Evolutionary conservation across 1,284 basidiomycete species (phyloP).

Genomic region (Cutaneotrichosporon mucoides): DNA sequence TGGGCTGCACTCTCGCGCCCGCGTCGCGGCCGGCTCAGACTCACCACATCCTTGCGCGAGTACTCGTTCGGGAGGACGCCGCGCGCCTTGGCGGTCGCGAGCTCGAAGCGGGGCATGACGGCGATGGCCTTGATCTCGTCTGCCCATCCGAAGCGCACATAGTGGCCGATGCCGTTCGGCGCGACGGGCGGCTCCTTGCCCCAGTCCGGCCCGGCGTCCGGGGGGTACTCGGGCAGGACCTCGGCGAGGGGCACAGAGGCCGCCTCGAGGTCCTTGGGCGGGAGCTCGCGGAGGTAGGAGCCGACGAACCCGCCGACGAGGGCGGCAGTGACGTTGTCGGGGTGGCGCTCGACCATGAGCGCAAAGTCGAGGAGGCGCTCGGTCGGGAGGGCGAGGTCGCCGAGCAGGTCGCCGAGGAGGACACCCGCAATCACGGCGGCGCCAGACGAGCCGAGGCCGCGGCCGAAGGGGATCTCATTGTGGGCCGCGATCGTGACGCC

Average conservation of each 20-base stretch:
- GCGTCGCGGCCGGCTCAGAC: constrained; percentile 39
- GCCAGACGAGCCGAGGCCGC: constrained; percentile 93
- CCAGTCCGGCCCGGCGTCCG: constrained; percentile 87
- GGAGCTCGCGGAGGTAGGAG: constrained; percentile 85
- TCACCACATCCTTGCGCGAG: constrained; percentile 82
- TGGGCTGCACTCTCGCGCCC: too few species aligned
- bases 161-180: constrained; percentile 89
- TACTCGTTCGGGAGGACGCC: constrained; percentile 80
- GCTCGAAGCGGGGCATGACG: constrained; percentile 92
- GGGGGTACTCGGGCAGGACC: constrained; percentile 93
- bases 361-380: constrained; percentile 89
- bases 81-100: constrained; percentile 92
- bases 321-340: constrained; percentile 98
- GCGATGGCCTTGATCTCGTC: constrained; percentile 84
- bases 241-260: constrained; percentile 91
- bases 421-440: constrained; percentile 97
- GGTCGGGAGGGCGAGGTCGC: constrained; percentile 63
- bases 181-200: constrained; percentile 81
- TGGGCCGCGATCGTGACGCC: constrained; percentile 67
- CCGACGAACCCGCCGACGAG: constrained; percentile 98
- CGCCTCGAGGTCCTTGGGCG: constrained; percentile 64
- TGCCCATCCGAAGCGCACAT: constrained; percentile 85
- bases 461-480: constrained; percentile 96
- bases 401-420: constrained; percentile 79
- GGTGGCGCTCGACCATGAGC: constrained; percentile 98